Base-by-base conservation (phyloP, 768 basidiomycete species). In the Plicaturopsis crispa region DNA sequence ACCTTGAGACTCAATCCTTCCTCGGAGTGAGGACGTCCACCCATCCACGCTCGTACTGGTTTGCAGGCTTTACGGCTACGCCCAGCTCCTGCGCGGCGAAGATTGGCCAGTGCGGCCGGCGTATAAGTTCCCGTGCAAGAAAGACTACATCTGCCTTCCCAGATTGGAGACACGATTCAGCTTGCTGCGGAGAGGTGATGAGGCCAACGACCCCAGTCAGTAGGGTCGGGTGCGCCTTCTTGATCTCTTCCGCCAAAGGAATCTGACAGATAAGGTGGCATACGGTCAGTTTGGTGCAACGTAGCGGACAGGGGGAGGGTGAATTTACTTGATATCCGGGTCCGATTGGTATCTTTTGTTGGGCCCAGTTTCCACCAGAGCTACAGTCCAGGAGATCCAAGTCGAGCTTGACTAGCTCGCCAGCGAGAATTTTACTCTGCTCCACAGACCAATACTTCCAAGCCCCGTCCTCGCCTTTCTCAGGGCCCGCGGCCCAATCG, bases 351-450 rank as follows among this genome's bases (percentile, higher is more conserved):
- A 89, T 80, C 48, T 78, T 70, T 55, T 84, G 80, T 36, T 67
- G 48, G 3, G 44, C 53, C 64, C 73, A 81, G 47, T 80, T 80
- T 3, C 84, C 84, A 11, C 83, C 86, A 2, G 70, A 68, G 28
- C 73, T 78, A 34, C 70, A 70, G 55, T 93, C 85, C 35, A 93
- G 54, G n/a, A 93, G 61, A 52, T 90, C 88, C 10, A 89, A 67
- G 6, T 81, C 84, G 4, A 77, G 46, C 39, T 74, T 65, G 48
- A 71, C 55, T 49, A 89, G 54, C 52, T 75, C 69, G 11, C 68
- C 67, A 2, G 67, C 66, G 21, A 79, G 66, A 23, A 78, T 49
- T 22, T 65, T 78, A 53, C 73, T 84, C 57, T 91, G 88, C 51
- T 87, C 79, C 36, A 87, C 63, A 8, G 86, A 87, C 84, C 86